Conservation (phyloP, 2,329 filamentous ascomycete species). For the Epichloe hybrida region DNA sequence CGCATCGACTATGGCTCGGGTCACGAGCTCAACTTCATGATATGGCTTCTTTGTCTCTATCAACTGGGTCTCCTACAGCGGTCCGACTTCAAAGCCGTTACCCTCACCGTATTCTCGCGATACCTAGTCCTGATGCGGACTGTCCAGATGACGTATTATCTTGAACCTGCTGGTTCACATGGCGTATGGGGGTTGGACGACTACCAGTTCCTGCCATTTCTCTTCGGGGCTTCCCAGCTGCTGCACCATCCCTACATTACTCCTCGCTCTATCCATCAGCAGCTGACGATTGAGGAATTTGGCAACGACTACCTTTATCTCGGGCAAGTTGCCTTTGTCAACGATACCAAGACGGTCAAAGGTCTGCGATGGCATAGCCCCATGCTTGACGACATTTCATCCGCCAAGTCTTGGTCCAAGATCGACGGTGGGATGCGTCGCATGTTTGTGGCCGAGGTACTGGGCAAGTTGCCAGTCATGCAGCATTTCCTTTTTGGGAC, state of each 20-base stretch:
- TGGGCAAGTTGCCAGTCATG: slow-evolving; percentile 93
- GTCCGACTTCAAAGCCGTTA: slow-evolving; percentile 58
- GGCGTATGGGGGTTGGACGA: slow-evolving; percentile 97
- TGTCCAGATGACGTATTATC: slow-evolving; percentile 85
- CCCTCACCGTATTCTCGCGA: slow-evolving; percentile 64
- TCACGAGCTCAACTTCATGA: slow-evolving; percentile 92
- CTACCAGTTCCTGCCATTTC: slow-evolving; percentile 91
- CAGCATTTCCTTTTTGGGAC: slow-evolving; percentile 98
- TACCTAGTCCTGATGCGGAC: slow-evolving; percentile 81
- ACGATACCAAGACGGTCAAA: slow-evolving; percentile 90
- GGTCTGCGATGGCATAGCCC: slow-evolving; percentile 92
- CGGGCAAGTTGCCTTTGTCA: slow-evolving; percentile 85
- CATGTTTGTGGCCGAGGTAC: slow-evolving; percentile 90
- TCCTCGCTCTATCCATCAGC: slow-evolving; percentile 72
- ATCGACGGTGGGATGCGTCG: slow-evolving; percentile 89
- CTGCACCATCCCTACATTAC: slow-evolving; percentile 72
- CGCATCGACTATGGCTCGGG: slow-evolving; percentile 95
- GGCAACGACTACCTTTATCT: slow-evolving; percentile 76
- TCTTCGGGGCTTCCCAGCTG: slow-evolving; percentile 86
- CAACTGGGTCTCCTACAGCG: slow-evolving; percentile 53
- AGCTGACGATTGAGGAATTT: slow-evolving; percentile 76
- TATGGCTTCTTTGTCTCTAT: slow-evolving; percentile 92
- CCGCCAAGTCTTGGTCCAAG: slow-evolving; percentile 80
- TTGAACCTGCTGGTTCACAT: slow-evolving; percentile 92
- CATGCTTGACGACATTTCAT: slow-evolving; percentile 95